Evolutionary conservation across 2,329 filamentous ascomycete genomes (phyloP), one percentile per base, ranked within the genome.

Genomic region (Aspergillus tubingensis): DNA sequence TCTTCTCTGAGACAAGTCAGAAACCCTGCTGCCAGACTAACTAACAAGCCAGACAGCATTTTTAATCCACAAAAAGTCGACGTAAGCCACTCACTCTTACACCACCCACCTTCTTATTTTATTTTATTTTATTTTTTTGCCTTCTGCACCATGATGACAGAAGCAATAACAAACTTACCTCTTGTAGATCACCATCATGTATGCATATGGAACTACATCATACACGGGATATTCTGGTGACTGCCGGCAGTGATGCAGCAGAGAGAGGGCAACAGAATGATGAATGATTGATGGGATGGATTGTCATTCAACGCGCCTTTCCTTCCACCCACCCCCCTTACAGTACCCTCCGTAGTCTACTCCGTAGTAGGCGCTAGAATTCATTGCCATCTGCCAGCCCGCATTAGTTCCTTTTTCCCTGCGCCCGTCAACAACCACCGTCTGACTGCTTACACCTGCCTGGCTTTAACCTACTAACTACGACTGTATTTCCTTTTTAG

Each of bases 341-440:
- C 38, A 38, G 50, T 36, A 36, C 11, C 11, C 5, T 36, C 32
- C 32, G 32, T 36, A 36, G 32, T 36, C 11, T 15, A 36, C 32
- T 36, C 32, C 32, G 32, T 36, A 30, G 39, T 23, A 58, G 39
- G 17, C 47, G 25, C 47, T 50, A 50, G 54, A 57, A 49, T 38
- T 21, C 13, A 25, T 55, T 57, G 54, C 36, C 54, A 23, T 49
- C 43, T 49, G 54, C 54, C 30, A 48, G 25, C 43, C 54, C 19
- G 43, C 43, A 48, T 57, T 57, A 48, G 38, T 49, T 49, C 54
- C 41, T 55, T 50, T 49, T 50, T 32, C 47, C 47, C 47, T 50
- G 47, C 47, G 47, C 32, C 53, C 36, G 43, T 44, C 25, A 36
- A 55, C 39, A 36, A 55, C 39, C 53, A 55, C 25, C 32, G 32